Conservation (phyloP, 345 rosid genomes). For the Aurinia saxatilis region DNA sequence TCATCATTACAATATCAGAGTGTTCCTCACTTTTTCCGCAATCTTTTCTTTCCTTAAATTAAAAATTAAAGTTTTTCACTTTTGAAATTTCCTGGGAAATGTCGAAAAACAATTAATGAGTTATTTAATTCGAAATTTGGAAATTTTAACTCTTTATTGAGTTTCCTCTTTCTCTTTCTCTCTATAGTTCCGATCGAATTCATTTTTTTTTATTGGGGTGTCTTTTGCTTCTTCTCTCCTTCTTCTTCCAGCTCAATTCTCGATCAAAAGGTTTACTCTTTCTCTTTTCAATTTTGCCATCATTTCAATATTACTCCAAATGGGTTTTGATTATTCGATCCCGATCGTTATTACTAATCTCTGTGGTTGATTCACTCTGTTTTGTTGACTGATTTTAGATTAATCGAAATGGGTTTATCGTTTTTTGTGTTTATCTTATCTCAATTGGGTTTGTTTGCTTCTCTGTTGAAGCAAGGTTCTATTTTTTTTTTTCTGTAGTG, state of each 20-base stretch:
- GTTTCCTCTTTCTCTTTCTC: conserved; percentile 5
- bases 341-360: background rate
- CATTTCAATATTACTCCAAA: background rate
- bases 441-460: conserved; percentile 16
- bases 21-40: conserved; percentile 19
- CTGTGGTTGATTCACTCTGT: background rate
- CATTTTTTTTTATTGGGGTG: background rate
- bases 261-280: conserved; percentile 13
- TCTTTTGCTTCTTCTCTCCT: conserved; percentile 13
- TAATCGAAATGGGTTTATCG: background rate
- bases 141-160: background rate
- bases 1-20: conserved; percentile 1
- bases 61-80: background rate
- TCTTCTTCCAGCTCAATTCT: conserved; percentile 2
- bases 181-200: background rate
- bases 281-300: background rate
- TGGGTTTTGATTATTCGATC: background rate
- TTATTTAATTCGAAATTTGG: background rate
- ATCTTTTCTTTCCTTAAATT: conserved; percentile 11
- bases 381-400: background rate
- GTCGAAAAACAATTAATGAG: conserved; percentile 1
- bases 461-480: conserved; percentile 3
- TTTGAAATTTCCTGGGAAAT: conserved; percentile 6
- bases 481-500: background rate
- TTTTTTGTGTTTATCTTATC: conserved; percentile 12